Evolutionary conservation across 306 rosid genomes (phyloP).

Genomic region (Elaeagnus macrophylla): DNA sequence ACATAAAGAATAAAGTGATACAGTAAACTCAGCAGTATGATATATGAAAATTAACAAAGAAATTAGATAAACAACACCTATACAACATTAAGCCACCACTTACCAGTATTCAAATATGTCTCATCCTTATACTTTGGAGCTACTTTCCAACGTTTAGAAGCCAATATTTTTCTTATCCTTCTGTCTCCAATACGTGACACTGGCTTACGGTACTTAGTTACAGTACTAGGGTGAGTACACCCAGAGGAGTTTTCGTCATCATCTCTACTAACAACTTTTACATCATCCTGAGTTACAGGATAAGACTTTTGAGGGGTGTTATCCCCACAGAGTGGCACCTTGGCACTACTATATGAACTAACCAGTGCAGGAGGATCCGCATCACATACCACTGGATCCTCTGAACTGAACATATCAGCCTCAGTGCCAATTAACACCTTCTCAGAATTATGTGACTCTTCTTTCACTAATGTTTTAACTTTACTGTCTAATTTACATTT

Average conservation of each 20-base stretch:
- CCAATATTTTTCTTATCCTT: constrained; percentile 57
- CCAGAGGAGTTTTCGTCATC: constrained; percentile 83
- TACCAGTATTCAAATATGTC: constrained; percentile 37
- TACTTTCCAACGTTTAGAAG: constrained; percentile 61
- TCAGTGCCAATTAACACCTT: constrained; percentile 30
- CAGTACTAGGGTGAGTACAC: constrained; percentile 54
- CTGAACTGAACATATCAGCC: constrained; percentile 27
- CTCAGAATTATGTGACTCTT: constrained; percentile 14
- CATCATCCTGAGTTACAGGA: constrained; percentile 46
- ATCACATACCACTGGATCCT: constrained; percentile 31
- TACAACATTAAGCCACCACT: constrained; percentile 20
- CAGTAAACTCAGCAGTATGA: background rate
- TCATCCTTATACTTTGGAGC: constrained; percentile 45
- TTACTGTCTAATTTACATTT: constrained; percentile 42
- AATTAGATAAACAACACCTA: constrained; percentile 4
- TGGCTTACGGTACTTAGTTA: constrained; percentile 46
- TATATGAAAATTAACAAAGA: constrained; percentile 7
- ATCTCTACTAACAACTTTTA: constrained; percentile 78
- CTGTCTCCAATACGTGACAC: constrained; percentile 45
- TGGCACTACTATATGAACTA: constrained; percentile 41
- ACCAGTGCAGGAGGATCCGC: constrained; percentile 37
- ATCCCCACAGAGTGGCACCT: constrained; percentile 39
- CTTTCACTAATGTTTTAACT: constrained; percentile 29
- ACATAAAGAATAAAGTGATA: too few relatives aligned
- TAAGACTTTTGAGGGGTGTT: constrained; percentile 32